Percentiles rank a stretch among this genome's conserved stretches.
Conservation (phyloP, 805 yeast species). For the Kuraishia floccosa region DNA sequence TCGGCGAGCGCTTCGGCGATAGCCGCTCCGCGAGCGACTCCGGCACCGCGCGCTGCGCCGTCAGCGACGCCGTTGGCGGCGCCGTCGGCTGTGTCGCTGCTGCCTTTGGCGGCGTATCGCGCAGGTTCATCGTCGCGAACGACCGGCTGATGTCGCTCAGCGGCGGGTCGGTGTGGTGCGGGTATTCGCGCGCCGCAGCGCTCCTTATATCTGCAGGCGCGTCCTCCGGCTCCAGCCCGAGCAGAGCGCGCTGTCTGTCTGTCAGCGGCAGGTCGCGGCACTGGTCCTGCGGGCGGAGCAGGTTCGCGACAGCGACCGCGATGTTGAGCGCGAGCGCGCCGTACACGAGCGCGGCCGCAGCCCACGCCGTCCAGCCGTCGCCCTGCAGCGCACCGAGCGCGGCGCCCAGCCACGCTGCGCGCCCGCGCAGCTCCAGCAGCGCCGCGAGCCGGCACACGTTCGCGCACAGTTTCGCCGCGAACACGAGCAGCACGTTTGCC, state of each 20-base stretch:
- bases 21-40: too few species aligned
- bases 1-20: too few species aligned
- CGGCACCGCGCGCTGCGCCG: too few species aligned
- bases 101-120: background rate
- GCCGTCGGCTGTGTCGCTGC: too few species aligned
- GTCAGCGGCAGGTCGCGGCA: slow-evolving; percentile 40
- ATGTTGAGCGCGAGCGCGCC: slow-evolving; percentile 14
- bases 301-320: slow-evolving; percentile 13
- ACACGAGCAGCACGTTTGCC: slow-evolving; percentile 14
- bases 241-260: slow-evolving; percentile 29
- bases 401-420: background rate
- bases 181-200: background rate
- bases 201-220: background rate
- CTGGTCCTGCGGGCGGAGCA: slow-evolving; percentile 32
- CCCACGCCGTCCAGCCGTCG: background rate
- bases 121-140: slow-evolving; percentile 1
- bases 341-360: background rate
- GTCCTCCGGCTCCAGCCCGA: slow-evolving; percentile 23
- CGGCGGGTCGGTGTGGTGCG: background rate
- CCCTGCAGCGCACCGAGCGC: background rate
- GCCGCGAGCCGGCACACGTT: slow-evolving; percentile 8
- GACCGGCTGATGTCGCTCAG: background rate
- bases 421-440: background rate
- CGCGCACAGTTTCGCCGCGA: slow-evolving; percentile 18
- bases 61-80: too few species aligned